Conservation (phyloP, 208 protist species). For the Crithidia thermophila region DNA sequence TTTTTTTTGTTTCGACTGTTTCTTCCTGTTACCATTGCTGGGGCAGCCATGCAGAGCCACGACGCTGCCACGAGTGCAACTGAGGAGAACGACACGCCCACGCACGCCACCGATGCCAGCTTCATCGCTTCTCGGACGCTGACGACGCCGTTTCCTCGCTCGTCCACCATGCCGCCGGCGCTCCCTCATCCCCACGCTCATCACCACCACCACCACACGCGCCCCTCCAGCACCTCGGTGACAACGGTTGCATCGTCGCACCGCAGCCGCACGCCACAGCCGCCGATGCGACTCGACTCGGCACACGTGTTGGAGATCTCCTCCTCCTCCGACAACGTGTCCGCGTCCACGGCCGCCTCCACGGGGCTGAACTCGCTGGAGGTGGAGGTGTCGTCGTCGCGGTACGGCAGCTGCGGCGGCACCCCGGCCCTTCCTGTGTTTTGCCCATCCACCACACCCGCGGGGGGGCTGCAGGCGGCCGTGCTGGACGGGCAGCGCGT, state of each 20-base stretch:
- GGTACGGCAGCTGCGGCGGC: too few species aligned
- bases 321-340: not conserved
- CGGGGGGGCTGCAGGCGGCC: too few species aligned
- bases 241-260: too few species aligned
- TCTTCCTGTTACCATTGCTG: not conserved
- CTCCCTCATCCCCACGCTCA: too few species aligned
- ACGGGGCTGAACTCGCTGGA: not conserved
- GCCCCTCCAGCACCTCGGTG: too few species aligned
- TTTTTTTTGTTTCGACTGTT: not conserved
- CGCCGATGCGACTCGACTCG: too few species aligned
- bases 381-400: not conserved
- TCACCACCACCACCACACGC: too few species aligned
- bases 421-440: too few species aligned
- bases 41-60: not conserved
- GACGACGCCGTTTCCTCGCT: not conserved
- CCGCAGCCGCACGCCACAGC: too few species aligned
- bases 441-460: too few species aligned
- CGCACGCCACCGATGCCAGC: not conserved
- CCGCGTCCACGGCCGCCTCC: not conserved
- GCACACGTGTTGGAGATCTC: not conserved
- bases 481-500: too few species aligned
- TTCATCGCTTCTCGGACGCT: too few species aligned
- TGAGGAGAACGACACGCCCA: not conserved
- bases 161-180: not conserved
- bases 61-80: not conserved